Percentiles rank a stretch among this genome's conserved stretches.
Conservation (phyloP, 2,329 filamentous ascomycete species). For the Trichophyton benhamiae region DNA sequence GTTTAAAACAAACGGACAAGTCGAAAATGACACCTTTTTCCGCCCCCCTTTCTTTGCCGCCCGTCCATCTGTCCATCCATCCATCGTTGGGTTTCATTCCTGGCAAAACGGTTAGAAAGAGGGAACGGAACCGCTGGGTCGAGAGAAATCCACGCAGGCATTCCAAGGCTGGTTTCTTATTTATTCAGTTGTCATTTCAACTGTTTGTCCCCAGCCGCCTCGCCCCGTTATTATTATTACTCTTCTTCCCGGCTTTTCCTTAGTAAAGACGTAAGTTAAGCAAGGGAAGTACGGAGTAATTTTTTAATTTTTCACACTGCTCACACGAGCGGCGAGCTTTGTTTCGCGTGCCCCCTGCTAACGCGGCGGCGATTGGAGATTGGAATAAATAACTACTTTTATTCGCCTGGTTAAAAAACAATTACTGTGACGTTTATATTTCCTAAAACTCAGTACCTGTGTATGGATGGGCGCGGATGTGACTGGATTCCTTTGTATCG, state of each 20-base stretch:
- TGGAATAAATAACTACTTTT: too few species aligned
- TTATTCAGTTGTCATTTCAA: background rate
- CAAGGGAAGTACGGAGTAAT: too few species aligned
- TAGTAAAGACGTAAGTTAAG: background rate
- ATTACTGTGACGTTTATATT: background rate
- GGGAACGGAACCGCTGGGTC: background rate
- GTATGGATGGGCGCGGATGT: background rate
- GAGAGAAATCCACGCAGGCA: background rate
- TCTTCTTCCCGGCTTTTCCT: too few species aligned
- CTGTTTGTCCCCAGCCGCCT: background rate
- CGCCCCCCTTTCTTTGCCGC: background rate
- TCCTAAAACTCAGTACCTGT: background rate
- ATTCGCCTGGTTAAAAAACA: background rate
- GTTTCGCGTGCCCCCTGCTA: background rate
- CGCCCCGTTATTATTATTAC: background rate
- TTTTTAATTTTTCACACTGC: background rate
- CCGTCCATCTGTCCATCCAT: background rate
- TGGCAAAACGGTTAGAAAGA: background rate
- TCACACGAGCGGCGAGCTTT: slow-evolving; percentile 2
- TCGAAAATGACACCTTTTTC: background rate
- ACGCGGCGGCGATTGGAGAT: background rate
- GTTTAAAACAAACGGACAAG: background rate
- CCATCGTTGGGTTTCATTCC: background rate
- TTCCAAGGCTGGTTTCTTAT: background rate
- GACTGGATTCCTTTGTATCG: slow-evolving; percentile 3